Conservation (phyloP, 768 basidiomycete genomes). For the Amanita polypyramis region DNA sequence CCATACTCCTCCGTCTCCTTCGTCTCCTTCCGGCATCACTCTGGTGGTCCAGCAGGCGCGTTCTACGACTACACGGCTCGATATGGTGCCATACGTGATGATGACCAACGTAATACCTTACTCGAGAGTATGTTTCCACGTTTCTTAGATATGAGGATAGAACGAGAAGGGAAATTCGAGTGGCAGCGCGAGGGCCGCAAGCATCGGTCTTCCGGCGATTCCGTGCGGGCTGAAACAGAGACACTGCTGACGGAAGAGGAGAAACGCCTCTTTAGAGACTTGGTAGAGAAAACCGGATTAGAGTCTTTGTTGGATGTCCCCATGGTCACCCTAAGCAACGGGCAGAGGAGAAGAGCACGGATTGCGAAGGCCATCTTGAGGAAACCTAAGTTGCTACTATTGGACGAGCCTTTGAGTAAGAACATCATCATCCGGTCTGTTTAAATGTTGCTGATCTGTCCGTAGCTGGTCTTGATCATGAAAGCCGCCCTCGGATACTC, state of each 20-base stretch:
- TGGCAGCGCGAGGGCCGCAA: constrained; percentile 10
- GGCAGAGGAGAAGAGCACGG: constrained; percentile 81
- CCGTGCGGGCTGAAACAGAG: constrained; percentile 8
- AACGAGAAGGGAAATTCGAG: constrained; percentile 12
- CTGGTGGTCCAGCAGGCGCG: constrained; percentile 38
- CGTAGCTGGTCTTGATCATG: constrained; percentile 67
- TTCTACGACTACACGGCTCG: constrained; percentile 93
- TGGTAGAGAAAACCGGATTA: constrained; percentile 51
- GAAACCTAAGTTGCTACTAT: constrained; percentile 62
- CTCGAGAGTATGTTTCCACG: constrained; percentile 59
- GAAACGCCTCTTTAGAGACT: constrained; percentile 32
- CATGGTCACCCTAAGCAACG: constrained; percentile 77
- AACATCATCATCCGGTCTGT: constrained; percentile 8
- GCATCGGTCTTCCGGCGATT: constrained; percentile 1
- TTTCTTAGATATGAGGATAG: constrained; percentile 21
- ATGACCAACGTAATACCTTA: constrained; percentile 62
- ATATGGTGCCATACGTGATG: constrained; percentile 82
- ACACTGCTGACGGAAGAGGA: constrained; percentile 19
- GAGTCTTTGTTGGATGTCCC: constrained; percentile 68
- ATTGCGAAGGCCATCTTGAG: constrained; percentile 68
- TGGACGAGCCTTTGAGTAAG: constrained; percentile 91
- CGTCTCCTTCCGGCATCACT: constrained; percentile 61
- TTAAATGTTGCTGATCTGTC: background rate
- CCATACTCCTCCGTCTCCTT: constrained; percentile 39
- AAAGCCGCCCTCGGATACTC: constrained; percentile 46